phyloP scores from a whole-genome alignment of 331 rosid species.

The Malus hybrid region DNA sequence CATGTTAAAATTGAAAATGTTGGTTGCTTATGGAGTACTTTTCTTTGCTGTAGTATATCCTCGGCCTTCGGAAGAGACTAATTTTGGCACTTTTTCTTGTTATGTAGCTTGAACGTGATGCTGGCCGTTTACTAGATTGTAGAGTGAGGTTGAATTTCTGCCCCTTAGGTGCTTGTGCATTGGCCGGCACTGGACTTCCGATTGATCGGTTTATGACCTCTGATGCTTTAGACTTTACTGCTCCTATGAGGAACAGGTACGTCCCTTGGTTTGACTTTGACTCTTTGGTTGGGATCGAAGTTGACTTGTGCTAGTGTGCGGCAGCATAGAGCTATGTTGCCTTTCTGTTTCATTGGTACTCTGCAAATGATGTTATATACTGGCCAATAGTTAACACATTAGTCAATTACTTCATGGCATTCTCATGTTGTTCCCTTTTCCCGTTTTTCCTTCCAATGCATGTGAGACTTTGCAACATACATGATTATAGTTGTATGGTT shows the following conservation, averaged over 20 bases:
- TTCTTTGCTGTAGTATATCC: not conserved
- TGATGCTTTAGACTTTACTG: conserved; percentile 68
- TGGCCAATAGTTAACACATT: not conserved
- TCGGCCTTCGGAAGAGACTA: not conserved
- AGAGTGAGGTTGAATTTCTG: conserved; percentile 79
- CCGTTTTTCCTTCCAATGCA: not conserved
- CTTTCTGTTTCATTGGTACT: not conserved
- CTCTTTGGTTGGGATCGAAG: not conserved
- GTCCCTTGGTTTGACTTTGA: not conserved
- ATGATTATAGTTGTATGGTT: not conserved
- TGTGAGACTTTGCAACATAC: not conserved
- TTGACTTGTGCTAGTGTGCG: not conserved
- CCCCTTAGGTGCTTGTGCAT: conserved; percentile 92
- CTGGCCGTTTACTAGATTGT: conserved; percentile 79
- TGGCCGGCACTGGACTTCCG: conserved; percentile 98
- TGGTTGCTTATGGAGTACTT: not conserved
- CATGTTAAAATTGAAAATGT: not conserved
- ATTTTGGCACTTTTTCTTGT: conserved; percentile 6
- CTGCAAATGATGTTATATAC: not conserved
- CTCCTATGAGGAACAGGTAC: conserved; percentile 92
- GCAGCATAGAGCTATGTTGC: not conserved
- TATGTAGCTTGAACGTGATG: conserved; percentile 89
- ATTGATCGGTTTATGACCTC: conserved; percentile 98
- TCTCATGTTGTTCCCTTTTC: not conserved
- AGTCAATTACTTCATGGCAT: not conserved